These are phyloP conservation scores for Capsicum rhomboideum DNA, from an alignment of 257 asterid species.

Conservation along the genomic window DNA sequence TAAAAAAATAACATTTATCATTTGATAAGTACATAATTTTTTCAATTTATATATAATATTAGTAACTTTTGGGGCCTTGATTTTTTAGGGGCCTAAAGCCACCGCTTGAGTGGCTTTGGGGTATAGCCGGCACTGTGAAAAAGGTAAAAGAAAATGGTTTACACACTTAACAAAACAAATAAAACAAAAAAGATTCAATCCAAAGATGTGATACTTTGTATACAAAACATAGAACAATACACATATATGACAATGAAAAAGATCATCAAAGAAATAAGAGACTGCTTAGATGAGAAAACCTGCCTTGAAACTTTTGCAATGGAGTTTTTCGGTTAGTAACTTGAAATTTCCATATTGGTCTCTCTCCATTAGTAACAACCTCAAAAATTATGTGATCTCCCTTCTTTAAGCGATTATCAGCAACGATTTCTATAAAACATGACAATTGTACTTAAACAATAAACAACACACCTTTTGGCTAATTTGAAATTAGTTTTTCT, in stretches of 20 bases:
- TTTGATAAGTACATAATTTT: too few species aligned
- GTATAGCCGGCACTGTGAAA: too few species aligned
- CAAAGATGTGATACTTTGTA: not conserved
- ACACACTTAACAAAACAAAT: not conserved
- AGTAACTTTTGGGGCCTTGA: too few species aligned
- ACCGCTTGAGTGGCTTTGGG: too few species aligned
- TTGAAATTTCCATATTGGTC: not conserved
- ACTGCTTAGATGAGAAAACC: not conserved
- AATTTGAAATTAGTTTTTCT: not conserved
- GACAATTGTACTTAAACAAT: not conserved
- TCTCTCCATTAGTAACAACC: not conserved
- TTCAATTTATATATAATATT: too few species aligned
- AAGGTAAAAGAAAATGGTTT: not conserved
- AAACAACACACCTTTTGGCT: not conserved
- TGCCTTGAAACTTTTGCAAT: not conserved
- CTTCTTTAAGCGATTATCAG: not conserved
- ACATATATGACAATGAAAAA: not conserved
- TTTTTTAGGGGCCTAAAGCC: too few species aligned
- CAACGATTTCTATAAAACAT: not conserved
- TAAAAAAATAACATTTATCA: too few species aligned
- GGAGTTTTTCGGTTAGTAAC: not conserved
- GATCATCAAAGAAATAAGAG: not conserved
- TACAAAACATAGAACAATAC: not conserved
- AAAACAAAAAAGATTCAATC: not conserved
- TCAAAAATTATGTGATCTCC: not conserved